Percentiles rank a stretch among this genome's conserved stretches.
Evolutionary conservation across 2,329 filamentous ascomycete species (phyloP).

Genomic region (Orbilia javanica): DNA sequence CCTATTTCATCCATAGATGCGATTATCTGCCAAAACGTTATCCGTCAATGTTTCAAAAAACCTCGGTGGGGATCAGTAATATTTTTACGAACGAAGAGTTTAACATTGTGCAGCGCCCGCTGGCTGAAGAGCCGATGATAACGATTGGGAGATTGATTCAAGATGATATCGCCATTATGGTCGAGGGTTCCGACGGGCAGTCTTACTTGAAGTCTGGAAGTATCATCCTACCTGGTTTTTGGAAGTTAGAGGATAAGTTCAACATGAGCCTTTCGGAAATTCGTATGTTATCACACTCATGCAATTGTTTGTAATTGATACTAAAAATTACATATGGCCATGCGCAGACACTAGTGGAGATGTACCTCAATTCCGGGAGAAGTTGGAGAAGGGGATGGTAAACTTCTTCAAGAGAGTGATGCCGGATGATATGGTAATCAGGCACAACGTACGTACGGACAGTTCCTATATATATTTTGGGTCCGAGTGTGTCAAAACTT

Average conservation of each 20-base stretch:
- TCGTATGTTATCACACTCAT: constrained; percentile 67
- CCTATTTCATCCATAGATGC: constrained; percentile 49
- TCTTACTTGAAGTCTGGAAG: constrained; percentile 84
- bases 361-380: constrained; percentile 78
- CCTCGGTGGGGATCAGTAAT: constrained; percentile 76
- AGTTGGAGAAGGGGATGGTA: constrained; percentile 81
- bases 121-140: constrained; percentile 82
- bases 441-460: constrained; percentile 61
- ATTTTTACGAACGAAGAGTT: constrained; percentile 78
- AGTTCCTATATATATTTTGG: neutral
- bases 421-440: constrained; percentile 74
- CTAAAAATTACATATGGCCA: neutral
- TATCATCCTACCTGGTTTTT: constrained; percentile 83
- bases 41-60: constrained; percentile 76
- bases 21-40: constrained; percentile 81
- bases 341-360: constrained; percentile 74
- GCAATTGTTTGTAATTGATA: neutral
- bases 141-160: constrained; percentile 79
- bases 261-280: constrained; percentile 84
- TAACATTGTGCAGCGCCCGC: constrained; percentile 74
- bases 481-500: neutral
- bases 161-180: constrained; percentile 87
- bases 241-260: constrained; percentile 83
- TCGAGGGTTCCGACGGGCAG: constrained; percentile 79
- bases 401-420: constrained; percentile 81